Conservation (phyloP, 2,329 filamentous ascomycete species). For the Aspergillus hortae region DNA sequence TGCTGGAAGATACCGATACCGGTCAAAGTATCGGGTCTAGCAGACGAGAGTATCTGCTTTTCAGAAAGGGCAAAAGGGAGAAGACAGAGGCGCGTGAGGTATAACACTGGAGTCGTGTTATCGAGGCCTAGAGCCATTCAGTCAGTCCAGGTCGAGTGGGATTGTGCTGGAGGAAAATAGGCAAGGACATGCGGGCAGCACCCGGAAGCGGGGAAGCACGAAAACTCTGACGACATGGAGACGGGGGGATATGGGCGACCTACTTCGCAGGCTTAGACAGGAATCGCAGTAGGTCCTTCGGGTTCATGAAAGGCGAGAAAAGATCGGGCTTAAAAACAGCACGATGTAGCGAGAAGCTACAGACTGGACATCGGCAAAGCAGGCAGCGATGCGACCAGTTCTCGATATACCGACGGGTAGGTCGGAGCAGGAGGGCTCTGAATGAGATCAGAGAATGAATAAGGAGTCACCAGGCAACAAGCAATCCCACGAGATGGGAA, state of each 20-base stretch:
- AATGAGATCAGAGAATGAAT: too few species aligned
- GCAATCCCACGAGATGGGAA: not conserved
- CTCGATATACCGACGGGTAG: too few species aligned
- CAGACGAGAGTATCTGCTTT: slow-evolving; percentile 68
- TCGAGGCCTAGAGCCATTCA: slow-evolving; percentile 53
- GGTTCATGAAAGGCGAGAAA: slow-evolving; percentile 72
- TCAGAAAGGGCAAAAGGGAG: slow-evolving; percentile 16
- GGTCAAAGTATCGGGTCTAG: slow-evolving; percentile 77
- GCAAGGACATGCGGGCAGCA: not conserved
- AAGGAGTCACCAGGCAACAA: too few species aligned
- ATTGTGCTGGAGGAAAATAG: not conserved
- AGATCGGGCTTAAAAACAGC: slow-evolving; percentile 31
- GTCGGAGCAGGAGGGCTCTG: too few species aligned
- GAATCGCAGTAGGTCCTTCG: slow-evolving; percentile 84
- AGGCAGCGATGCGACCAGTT: slow-evolving; percentile 1
- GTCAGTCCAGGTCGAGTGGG: slow-evolving; percentile 10
- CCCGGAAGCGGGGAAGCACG: not conserved
- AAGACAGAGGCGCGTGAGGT: slow-evolving; percentile 10
- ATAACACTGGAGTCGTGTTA: slow-evolving; percentile 47
- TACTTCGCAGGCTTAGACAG: slow-evolving; percentile 93
- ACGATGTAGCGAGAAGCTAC: slow-evolving; percentile 32
- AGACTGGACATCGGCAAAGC: slow-evolving; percentile 30
- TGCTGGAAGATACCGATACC: slow-evolving; percentile 79
- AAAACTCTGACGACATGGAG: not conserved
- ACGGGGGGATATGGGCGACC: slow-evolving; percentile 30